Conservation (phyloP, 1,284 basidiomycete species). For the Ceratobasidium sp. region DNA sequence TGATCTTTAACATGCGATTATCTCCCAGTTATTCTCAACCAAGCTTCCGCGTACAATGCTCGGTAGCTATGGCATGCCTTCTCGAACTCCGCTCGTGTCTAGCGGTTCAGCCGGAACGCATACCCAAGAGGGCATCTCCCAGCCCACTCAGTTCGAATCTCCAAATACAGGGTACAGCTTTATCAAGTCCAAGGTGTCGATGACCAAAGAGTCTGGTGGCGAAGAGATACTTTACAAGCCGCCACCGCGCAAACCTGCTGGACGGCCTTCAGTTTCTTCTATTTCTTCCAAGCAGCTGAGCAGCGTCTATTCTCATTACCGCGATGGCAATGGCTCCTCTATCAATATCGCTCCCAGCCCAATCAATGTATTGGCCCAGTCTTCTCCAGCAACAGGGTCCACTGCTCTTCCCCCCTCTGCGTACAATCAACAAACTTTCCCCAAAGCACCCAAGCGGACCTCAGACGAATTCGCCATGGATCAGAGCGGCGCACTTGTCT, state of each 20-base stretch:
- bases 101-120: slow-evolving; percentile 24
- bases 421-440: slow-evolving; percentile 60
- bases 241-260: slow-evolving; percentile 52
- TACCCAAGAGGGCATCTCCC: neutral
- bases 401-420: slow-evolving; percentile 61
- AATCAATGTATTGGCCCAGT: slow-evolving; percentile 48
- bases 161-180: slow-evolving; percentile 56
- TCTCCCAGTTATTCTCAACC: slow-evolving; percentile 25
- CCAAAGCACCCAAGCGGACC: slow-evolving; percentile 76
- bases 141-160: slow-evolving; percentile 11
- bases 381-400: slow-evolving; percentile 52
- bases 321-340: slow-evolving; percentile 35
- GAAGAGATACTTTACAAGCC: slow-evolving; percentile 82
- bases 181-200: slow-evolving; percentile 70
- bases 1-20: slow-evolving; percentile 9
- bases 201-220: slow-evolving; percentile 81
- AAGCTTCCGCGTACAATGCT: slow-evolving; percentile 27
- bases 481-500: slow-evolving; percentile 69
- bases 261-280: slow-evolving; percentile 45
- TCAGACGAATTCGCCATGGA: slow-evolving; percentile 87
- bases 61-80: slow-evolving; percentile 20
- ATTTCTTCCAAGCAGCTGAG: slow-evolving; percentile 42
- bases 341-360: slow-evolving; percentile 43
- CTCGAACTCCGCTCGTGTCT: slow-evolving; percentile 35
- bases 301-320: slow-evolving; percentile 41